A percentile compares a stretch with the other conserved stretches of the same genome.
Conservation (phyloP, 805 yeast genomes). For the Metschnikowia corniflorae region DNA sequence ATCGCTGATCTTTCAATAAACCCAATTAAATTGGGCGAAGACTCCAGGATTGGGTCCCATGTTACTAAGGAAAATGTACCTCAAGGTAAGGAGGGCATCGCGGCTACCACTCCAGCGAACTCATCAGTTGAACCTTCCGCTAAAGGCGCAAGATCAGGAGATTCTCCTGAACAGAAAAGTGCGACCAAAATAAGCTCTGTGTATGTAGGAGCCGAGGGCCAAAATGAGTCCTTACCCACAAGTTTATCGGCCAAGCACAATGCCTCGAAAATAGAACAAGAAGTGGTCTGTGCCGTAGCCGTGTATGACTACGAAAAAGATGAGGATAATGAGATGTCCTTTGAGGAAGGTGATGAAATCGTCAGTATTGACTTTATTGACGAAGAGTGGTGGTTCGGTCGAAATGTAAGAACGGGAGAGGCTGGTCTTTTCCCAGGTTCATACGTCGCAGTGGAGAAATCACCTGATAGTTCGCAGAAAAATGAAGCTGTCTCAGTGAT, state of each 20-base stretch:
- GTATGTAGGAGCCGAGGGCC: background rate
- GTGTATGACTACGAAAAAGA: conserved; percentile 75
- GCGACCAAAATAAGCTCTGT: background rate
- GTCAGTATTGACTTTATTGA: conserved; percentile 66
- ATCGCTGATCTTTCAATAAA: conserved; percentile 1
- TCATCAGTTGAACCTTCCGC: background rate
- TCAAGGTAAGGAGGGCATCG: background rate
- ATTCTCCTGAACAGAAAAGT: background rate
- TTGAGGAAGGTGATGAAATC: conserved; percentile 64
- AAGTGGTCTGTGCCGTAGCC: conserved; percentile 54
- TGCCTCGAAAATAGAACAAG: background rate
- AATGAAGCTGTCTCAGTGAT: conserved; percentile 14
- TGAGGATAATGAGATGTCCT: conserved; percentile 71
- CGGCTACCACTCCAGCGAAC: too few species aligned
- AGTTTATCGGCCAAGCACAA: too few species aligned
- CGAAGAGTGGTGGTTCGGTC: conserved; percentile 69
- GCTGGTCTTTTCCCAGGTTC: conserved; percentile 56
- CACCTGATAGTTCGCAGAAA: conserved; percentile 3
- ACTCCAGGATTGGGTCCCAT: background rate
- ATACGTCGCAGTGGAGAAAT: conserved; percentile 41
- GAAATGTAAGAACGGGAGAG: conserved; percentile 40
- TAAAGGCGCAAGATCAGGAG: background rate
- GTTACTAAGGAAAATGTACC: background rate
- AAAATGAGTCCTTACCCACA: too few species aligned
- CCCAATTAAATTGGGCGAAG: conserved; percentile 10